A percentile compares a stretch with the other conserved stretches of the same genome.
phyloP scores from a whole-genome alignment of 805 yeast genomes.

The Alloascoidea africana region DNA sequence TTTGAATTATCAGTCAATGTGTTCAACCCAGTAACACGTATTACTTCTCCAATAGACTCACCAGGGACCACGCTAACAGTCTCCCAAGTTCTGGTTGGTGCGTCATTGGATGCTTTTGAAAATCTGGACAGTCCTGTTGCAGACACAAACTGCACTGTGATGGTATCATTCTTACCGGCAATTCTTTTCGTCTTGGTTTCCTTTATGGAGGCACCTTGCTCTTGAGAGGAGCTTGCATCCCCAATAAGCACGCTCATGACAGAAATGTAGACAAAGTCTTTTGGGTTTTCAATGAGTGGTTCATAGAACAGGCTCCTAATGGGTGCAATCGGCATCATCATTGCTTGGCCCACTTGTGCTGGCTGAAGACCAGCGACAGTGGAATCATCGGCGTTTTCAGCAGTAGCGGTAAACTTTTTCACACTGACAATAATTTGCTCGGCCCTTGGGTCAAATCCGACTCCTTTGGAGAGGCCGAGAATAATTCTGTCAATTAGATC shows the following conservation, averaged over 20 bases:
- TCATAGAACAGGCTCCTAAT: slow-evolving; percentile 19
- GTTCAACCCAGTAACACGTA: slow-evolving; percentile 46
- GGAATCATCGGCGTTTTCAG: slow-evolving; percentile 18
- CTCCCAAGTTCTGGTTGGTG: slow-evolving; percentile 38
- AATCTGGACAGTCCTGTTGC: slow-evolving; percentile 37
- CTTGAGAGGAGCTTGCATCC: too few species aligned
- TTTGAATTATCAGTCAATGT: too few species aligned
- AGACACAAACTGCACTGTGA: too few species aligned
- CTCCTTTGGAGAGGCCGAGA: slow-evolving; percentile 57
- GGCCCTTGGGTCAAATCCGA: slow-evolving; percentile 72
- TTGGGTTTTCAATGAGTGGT: slow-evolving; percentile 9
- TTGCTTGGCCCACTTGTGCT: too few species aligned
- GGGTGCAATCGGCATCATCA: too few species aligned
- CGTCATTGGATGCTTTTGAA: slow-evolving; percentile 55
- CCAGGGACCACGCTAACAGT: slow-evolving; percentile 59
- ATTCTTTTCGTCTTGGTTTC: too few species aligned
- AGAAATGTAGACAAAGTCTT: slow-evolving; percentile 12
- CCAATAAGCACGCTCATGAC: too few species aligned
- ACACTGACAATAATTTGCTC: slow-evolving; percentile 53
- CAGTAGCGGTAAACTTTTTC: slow-evolving; percentile 48
- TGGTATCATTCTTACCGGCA: background rate
- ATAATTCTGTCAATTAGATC: slow-evolving; percentile 67
- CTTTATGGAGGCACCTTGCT: too few species aligned
- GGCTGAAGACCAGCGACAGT: too few species aligned
- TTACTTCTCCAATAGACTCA: slow-evolving; percentile 58